Conservation (phyloP, 306 rosid species). For the Oxytropis ochrocephala region DNA sequence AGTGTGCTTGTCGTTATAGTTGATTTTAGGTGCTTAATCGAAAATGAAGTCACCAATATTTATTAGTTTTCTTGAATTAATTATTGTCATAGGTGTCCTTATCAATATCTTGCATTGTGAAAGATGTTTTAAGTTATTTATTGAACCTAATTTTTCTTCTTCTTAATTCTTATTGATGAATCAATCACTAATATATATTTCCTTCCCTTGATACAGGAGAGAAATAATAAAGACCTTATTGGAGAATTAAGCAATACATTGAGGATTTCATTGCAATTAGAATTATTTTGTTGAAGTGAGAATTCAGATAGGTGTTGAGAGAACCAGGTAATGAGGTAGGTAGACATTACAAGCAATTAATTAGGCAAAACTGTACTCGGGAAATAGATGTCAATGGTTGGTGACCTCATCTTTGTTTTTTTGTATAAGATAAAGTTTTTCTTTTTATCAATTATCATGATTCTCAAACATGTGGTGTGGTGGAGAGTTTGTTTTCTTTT, state of each 20-base stretch:
- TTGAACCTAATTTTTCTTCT: background rate
- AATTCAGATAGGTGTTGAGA: background rate
- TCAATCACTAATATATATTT: background rate
- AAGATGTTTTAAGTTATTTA: background rate
- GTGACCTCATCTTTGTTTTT: background rate
- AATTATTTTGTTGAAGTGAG: background rate
- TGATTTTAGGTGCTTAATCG: background rate
- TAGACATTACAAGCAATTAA: background rate
- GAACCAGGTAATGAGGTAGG: background rate
- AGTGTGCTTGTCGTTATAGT: background rate
- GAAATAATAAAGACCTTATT: background rate
- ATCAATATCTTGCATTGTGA: background rate
- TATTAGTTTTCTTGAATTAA: background rate
- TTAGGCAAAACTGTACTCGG: background rate
- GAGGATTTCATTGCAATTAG: slow-evolving; percentile 8
- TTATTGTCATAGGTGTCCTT: background rate
- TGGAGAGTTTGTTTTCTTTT: background rate
- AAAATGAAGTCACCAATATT: background rate
- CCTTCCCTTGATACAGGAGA: slow-evolving; percentile 10
- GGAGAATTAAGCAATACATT: background rate
- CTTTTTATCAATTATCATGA: background rate
- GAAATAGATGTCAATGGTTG: slow-evolving; percentile 1
- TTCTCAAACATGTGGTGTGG: background rate
- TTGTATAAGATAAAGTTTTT: background rate
- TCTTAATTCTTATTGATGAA: background rate